phyloP scores from a whole-genome alignment of 306 rosid genomes.

The Malus sieversii region DNA sequence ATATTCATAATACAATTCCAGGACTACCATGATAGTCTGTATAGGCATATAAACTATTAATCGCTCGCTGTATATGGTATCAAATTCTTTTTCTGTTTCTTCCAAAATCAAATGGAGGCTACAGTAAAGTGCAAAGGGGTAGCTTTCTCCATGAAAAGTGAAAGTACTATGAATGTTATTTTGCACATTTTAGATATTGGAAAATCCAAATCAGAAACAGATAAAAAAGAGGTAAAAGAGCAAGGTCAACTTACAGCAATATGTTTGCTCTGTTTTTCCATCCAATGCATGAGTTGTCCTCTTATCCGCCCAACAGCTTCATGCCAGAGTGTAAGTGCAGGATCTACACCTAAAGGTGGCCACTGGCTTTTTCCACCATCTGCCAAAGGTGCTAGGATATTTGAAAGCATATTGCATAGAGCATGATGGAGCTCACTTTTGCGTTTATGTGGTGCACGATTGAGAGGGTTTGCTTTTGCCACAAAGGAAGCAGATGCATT shows the following conservation, averaged over 20 bases:
- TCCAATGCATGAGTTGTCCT: slow-evolving; percentile 77
- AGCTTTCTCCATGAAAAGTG: background rate
- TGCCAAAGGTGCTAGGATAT: slow-evolving; percentile 94
- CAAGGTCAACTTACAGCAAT: slow-evolving; percentile 55
- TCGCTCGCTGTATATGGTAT: background rate
- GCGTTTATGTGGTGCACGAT: slow-evolving; percentile 89
- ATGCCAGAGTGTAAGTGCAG: slow-evolving; percentile 90
- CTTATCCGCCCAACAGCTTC: slow-evolving; percentile 99
- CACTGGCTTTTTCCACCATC: slow-evolving; percentile 97
- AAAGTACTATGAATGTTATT: background rate
- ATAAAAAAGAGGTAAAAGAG: background rate
- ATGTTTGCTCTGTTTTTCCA: slow-evolving; percentile 99
- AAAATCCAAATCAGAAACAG: background rate
- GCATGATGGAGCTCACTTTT: slow-evolving; percentile 99
- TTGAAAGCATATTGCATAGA: slow-evolving; percentile 91
- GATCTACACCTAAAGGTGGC: slow-evolving; percentile 97
- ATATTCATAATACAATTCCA: background rate
- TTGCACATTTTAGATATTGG: background rate
- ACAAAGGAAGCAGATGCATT: slow-evolving; percentile 99
- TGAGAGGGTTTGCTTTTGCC: slow-evolving; percentile 98
- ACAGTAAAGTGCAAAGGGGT: background rate
- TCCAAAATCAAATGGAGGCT: background rate
- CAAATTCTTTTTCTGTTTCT: background rate
- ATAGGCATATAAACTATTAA: background rate
- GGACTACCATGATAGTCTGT: background rate